Base-by-base conservation (phyloP, 441 rosid genomes). In the Eruca vesicaria region DNA sequence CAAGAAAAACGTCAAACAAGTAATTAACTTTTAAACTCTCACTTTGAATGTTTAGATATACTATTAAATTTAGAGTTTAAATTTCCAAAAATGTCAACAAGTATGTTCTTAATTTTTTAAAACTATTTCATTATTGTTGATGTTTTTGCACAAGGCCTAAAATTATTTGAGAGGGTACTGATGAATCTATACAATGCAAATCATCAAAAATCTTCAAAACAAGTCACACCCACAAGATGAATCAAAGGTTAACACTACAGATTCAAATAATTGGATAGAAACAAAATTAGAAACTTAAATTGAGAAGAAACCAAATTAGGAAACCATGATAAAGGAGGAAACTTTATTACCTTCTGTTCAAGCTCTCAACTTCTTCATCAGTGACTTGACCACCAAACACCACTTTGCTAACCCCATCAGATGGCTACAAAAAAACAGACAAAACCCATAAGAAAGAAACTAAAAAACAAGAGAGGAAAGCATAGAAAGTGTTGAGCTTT, bases 381-480 rank as follows among this genome's bases (percentile, higher is more conserved):
- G 98, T 93, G 61, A 96, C 96, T 82, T 93, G 98, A 50, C 99
- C 99, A 3, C 99, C 99, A 74, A 93, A 96, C 73, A 96, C 97
- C 74, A 91, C 98, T 81, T 86, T 96, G 56, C 92, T 84, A 78
- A 96, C 89, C 78, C 97, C 97, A 86, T 94, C 98, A 29, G 99
- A 96, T 63, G 98, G 97, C 99, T 96, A 48, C 36, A 29, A 53
- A 12, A 55, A 21, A 14, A 1, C 70, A 74, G n/a, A 65, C 41
- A 45, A 9, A 73, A 58, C 35, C 19, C 68, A 23, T 38, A 64
- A 12, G 31, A 23, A 7, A 12, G 9, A 23, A 23, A 5, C 3
- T 2, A 19, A 15, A 48, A 48, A 45, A 45, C 53, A 48, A 48
- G 53, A 48, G 20, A 45, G 9, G 53, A 50, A 23, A 9, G 21